phyloP scores from a whole-genome alignment of 495 filamentous ascomycete genomes.

The Hypoxylon crocopeplum region DNA sequence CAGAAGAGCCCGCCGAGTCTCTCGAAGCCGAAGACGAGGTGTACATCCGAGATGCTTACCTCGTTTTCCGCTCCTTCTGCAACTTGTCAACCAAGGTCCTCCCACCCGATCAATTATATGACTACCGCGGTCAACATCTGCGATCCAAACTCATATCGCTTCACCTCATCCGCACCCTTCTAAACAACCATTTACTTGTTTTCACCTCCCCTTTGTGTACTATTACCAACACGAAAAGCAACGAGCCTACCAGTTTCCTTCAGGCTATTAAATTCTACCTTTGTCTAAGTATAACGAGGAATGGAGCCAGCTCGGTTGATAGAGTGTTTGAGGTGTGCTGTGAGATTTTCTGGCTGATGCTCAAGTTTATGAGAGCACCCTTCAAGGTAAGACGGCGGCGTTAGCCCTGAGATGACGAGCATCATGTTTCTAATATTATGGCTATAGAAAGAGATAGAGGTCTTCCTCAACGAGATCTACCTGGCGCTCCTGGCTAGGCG shows the following conservation, averaged over 20 bases:
- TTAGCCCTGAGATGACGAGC: neutral
- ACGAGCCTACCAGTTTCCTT: constrained; percentile 88
- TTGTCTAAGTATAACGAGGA: constrained; percentile 90
- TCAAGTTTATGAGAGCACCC: constrained; percentile 89
- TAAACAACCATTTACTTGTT: constrained; percentile 87
- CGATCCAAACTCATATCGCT: constrained; percentile 94
- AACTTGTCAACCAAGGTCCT: constrained; percentile 93
- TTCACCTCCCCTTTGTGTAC: constrained; percentile 90
- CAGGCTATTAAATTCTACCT: constrained; percentile 96
- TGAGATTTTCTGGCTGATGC: constrained; percentile 97
- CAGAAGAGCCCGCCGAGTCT: constrained; percentile 63
- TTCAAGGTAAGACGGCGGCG: constrained; percentile 73
- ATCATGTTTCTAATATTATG: constrained; percentile 20
- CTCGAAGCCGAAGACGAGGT: constrained; percentile 93
- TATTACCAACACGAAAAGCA: constrained; percentile 83
- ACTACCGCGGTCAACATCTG: constrained; percentile 93
- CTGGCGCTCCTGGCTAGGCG: constrained; percentile 88
- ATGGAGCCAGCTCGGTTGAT: constrained; percentile 90
- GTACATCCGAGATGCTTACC: constrained; percentile 93
- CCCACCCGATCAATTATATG: constrained; percentile 86
- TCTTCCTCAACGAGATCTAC: constrained; percentile 98
- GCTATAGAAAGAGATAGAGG: constrained; percentile 91
- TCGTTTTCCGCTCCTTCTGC: constrained; percentile 97
- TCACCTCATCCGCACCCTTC: constrained; percentile 89
- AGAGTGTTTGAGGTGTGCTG: constrained; percentile 94